Evolutionary conservation across 441 rosid genomes (phyloP).

Genomic region (Erodium chrysanthum): DNA sequence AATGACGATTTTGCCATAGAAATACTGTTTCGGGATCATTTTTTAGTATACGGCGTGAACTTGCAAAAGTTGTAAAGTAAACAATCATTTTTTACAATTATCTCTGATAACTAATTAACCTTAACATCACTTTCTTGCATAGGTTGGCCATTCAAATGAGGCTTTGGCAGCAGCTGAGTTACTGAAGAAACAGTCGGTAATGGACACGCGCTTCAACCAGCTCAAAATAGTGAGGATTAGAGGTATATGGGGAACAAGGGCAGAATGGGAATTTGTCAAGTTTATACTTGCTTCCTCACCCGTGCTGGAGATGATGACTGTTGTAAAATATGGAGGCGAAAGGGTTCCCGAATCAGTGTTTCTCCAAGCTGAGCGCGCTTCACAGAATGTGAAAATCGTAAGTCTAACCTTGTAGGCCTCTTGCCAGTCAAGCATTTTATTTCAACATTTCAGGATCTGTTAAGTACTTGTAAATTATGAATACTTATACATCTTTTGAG

Average conservation of each 20-base stretch:
- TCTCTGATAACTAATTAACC: background rate
- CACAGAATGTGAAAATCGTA: constrained; percentile 17
- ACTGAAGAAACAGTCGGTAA: constrained; percentile 7
- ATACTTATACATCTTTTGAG: background rate
- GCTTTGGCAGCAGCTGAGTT: constrained; percentile 11
- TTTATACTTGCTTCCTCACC: constrained; percentile 23
- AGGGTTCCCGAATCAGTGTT: constrained; percentile 22
- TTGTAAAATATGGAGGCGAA: constrained; percentile 16
- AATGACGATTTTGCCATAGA: too few species aligned
- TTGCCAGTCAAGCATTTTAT: background rate
- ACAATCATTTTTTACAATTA: too few species aligned
- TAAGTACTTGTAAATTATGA: background rate
- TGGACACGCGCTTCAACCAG: constrained; percentile 16
- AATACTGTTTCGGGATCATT: too few species aligned
- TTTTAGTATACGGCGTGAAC: too few species aligned
- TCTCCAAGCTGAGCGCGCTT: constrained; percentile 22
- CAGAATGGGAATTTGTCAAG: constrained; percentile 23
- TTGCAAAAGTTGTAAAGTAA: too few species aligned
- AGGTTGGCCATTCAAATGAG: constrained; percentile 14
- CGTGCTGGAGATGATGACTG: constrained; percentile 19
- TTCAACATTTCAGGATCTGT: background rate
- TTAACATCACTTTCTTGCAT: background rate
- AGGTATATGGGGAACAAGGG: constrained; percentile 16
- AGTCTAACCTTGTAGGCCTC: constrained; percentile 18
- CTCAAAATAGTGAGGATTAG: constrained; percentile 25